Evolutionary conservation across 2,329 filamentous ascomycete species (phyloP).

Genomic region (Arthrocladium fulminans): DNA sequence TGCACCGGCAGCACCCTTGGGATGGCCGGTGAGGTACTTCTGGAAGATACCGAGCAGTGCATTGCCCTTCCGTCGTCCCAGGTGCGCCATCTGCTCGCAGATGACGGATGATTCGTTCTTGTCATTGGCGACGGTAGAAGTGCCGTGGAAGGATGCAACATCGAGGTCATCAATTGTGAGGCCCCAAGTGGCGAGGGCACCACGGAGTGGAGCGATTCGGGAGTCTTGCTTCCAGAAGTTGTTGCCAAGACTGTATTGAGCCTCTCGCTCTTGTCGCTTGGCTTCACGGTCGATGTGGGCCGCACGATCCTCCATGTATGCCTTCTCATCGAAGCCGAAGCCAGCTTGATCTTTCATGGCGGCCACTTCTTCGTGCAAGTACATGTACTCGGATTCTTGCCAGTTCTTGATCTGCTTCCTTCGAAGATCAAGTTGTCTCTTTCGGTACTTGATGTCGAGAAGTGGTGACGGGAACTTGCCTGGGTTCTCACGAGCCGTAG

Average conservation of each 20-base stretch:
- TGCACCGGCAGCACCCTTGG: conserved; percentile 96
- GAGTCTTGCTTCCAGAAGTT: conserved; percentile 98
- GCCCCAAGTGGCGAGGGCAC: conserved; percentile 94
- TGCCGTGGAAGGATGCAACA: conserved; percentile 97
- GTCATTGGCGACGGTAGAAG: conserved; percentile 96
- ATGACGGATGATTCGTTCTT: conserved; percentile 99
- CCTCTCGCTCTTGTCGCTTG: conserved; percentile 82
- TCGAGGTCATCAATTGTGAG: conserved; percentile 92
- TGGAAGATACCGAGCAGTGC: conserved; percentile 96
- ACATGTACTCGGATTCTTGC: conserved; percentile 91
- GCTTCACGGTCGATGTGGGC: conserved; percentile 83
- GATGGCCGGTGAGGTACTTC: conserved; percentile 97
- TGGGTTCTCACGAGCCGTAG: conserved; percentile 80
- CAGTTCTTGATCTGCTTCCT: conserved; percentile 92
- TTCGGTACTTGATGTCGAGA: conserved; percentile 94
- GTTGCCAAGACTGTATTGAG: conserved; percentile 87
- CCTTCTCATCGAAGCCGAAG: conserved; percentile 65
- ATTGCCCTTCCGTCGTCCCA: conserved; percentile 93
- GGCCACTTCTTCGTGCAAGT: conserved; percentile 81
- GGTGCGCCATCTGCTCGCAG: conserved; percentile 89
- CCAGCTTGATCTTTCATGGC: conserved; percentile 76
- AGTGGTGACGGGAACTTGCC: conserved; percentile 92
- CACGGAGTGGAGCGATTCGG: conserved; percentile 87
- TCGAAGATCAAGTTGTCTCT: conserved; percentile 85
- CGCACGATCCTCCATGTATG: conserved; percentile 78